Evolutionary conservation across 495 filamentous ascomycete species (phyloP).

Genomic region (Massariosphaeria phaeospora): DNA sequence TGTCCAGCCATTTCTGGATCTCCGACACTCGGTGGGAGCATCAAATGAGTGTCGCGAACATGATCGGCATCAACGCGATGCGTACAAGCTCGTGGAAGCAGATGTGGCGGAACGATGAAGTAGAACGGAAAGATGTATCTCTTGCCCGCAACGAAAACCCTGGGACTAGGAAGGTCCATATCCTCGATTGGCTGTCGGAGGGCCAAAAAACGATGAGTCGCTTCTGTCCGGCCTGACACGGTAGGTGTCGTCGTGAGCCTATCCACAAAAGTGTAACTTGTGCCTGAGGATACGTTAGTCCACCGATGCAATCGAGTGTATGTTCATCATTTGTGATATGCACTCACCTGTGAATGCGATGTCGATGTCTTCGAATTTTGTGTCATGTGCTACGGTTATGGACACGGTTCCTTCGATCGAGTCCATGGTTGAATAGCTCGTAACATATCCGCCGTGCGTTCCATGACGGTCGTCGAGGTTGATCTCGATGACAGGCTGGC

Average conservation of each 20-base stretch:
- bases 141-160: constrained; percentile 60
- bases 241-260: constrained; percentile 45
- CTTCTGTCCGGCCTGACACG: constrained; percentile 49
- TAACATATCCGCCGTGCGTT: constrained; percentile 39
- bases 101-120: constrained; percentile 75
- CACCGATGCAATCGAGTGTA: not conserved
- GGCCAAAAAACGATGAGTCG: constrained; percentile 66
- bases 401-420: constrained; percentile 54
- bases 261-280: constrained; percentile 50
- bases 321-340: not conserved
- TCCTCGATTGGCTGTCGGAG: constrained; percentile 74
- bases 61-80: constrained; percentile 54
- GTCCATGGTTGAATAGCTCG: constrained; percentile 57
- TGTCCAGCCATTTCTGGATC: constrained; percentile 50
- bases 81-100: constrained; percentile 57
- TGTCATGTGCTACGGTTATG: constrained; percentile 59
- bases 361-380: constrained; percentile 71
- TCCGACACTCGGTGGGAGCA: constrained; percentile 76
- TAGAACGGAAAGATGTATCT: constrained; percentile 76
- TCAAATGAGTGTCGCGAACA: constrained; percentile 66
- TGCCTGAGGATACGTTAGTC: constrained; percentile 37
- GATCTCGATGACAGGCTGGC: constrained; percentile 37
- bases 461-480: constrained; percentile 38
- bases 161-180: constrained; percentile 61
- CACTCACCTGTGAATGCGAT: constrained; percentile 71